phyloP scores from a whole-genome alignment of 108 stramenopile genomes.

The Ochromonas danica region DNA sequence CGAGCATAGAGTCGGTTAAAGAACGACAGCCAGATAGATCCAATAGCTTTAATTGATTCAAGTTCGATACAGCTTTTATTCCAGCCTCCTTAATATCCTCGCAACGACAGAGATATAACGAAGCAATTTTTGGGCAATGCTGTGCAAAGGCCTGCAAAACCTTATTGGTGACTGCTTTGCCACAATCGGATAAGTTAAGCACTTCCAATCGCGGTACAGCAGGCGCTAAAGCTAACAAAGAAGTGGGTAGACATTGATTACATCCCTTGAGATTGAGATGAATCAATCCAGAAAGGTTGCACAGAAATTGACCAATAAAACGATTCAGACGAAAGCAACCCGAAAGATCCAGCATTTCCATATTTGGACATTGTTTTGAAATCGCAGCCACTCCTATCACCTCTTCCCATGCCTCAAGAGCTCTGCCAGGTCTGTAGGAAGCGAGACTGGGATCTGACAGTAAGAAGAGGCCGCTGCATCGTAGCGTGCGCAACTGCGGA shows the following conservation, averaged over 20 bases:
- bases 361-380: constrained; percentile 16
- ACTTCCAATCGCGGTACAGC: background rate
- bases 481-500: background rate
- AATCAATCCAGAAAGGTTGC: background rate
- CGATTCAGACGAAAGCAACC: constrained; percentile 32
- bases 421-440: background rate
- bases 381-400: constrained; percentile 10
- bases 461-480: background rate
- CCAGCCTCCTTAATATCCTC: background rate
- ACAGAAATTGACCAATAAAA: background rate
- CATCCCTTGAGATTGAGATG: constrained; percentile 5
- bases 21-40: constrained; percentile 11
- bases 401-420: constrained; percentile 5
- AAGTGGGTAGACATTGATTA: constrained; percentile 8
- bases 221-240: constrained; percentile 3
- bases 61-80: constrained; percentile 4
- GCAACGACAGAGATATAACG: background rate
- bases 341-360: constrained; percentile 18
- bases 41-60: background rate
- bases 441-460: constrained; percentile 27
- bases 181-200: constrained; percentile 22
- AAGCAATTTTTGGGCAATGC: background rate
- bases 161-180: background rate
- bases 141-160: background rate
- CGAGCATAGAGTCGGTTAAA: constrained; percentile 8